Evolutionary conservation across 2,329 filamentous ascomycete genomes (phyloP).

Genomic region (Cytospora piceae): DNA sequence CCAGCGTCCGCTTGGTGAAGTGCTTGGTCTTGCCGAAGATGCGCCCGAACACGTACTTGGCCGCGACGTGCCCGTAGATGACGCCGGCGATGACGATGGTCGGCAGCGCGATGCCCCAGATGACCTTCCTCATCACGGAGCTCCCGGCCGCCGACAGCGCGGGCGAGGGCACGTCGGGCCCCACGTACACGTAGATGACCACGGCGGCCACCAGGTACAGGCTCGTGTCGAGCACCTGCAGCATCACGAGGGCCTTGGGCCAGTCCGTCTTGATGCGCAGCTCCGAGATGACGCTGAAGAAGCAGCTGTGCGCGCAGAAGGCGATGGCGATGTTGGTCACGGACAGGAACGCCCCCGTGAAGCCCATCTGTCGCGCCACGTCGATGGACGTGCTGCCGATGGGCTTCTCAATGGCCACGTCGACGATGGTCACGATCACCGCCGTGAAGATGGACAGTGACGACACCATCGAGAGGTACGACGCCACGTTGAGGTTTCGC

Average conservation of each 20-base stretch:
- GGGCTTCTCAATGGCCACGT: constrained; percentile 54
- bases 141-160: constrained; percentile 65
- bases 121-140: constrained; percentile 60
- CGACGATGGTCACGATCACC: constrained; percentile 66
- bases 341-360: constrained; percentile 59
- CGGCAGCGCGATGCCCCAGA: constrained; percentile 70
- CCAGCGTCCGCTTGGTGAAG: constrained; percentile 52
- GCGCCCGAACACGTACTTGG: constrained; percentile 68
- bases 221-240: constrained; percentile 61
- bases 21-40: constrained; percentile 63
- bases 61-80: constrained; percentile 69
- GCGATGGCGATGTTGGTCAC: constrained; percentile 69
- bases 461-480: constrained; percentile 63
- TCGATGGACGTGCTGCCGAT: constrained; percentile 43
- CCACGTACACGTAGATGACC: constrained; percentile 70
- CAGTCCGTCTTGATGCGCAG: constrained; percentile 58
- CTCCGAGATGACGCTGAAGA: constrained; percentile 69
- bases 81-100: constrained; percentile 74
- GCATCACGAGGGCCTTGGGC: constrained; percentile 46
- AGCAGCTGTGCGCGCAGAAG: constrained; percentile 69
- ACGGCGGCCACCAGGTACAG: constrained; percentile 68
- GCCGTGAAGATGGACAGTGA: constrained; percentile 62
- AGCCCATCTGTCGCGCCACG: constrained; percentile 43
- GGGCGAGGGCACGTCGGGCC: constrained; percentile 63
- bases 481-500: constrained; percentile 64